phyloP scores from a whole-genome alignment of 225 moss, liverwort and hornwort genomes.

The Lunularia cruciata region DNA sequence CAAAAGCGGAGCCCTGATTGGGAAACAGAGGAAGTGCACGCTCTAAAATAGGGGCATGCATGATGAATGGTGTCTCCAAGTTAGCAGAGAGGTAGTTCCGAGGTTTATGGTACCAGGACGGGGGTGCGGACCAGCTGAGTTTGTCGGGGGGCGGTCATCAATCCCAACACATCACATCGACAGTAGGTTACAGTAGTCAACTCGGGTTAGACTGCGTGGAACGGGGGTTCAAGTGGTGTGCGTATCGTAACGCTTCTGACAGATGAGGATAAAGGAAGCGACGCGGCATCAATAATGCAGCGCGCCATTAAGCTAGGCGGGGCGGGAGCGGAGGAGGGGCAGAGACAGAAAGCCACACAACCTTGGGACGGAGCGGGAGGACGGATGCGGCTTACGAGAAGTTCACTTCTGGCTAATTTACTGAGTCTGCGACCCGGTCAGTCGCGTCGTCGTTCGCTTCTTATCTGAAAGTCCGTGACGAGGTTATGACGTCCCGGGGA shows the following conservation, averaged over 20 bases:
- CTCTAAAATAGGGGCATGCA: conserved; percentile 13
- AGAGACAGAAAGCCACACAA: conserved; percentile 7
- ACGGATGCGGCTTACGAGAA: conserved; percentile 7
- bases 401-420: conserved; percentile 3
- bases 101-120: not conserved
- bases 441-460: not conserved
- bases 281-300: conserved; percentile 30
- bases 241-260: conserved; percentile 31
- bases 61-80: not conserved
- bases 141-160: conserved; percentile 16
- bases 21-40: not conserved
- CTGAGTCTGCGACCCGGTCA: not conserved
- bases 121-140: conserved; percentile 17
- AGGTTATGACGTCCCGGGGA: conserved; percentile 3
- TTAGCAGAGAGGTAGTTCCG: not conserved
- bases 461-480: not conserved
- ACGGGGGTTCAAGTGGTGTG: conserved; percentile 23
- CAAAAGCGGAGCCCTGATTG: not conserved
- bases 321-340: conserved; percentile 21
- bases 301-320: conserved; percentile 22
- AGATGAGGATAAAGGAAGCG: conserved; percentile 19
- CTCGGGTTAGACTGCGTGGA: conserved; percentile 16
- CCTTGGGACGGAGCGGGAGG: conserved; percentile 12
- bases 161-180: conserved; percentile 11
- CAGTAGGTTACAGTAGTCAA: conserved; percentile 2